Evolutionary conservation across 1,139 yeast genomes (phyloP), one percentile per base, ranked within the genome.

Genomic region (Arxiozyma bovina): DNA sequence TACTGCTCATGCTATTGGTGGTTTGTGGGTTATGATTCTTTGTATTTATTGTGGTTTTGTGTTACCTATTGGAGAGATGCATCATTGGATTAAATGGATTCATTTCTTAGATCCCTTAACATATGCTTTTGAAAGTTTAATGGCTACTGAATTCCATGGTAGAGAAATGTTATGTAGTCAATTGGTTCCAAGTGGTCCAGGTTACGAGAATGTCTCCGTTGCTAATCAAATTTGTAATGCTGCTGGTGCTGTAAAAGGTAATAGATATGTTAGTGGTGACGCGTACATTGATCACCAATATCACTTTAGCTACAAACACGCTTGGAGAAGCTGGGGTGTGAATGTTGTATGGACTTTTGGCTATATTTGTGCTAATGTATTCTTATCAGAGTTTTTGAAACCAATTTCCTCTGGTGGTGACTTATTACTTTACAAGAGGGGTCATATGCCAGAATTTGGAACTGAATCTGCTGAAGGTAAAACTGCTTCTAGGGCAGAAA

Each of bases 291-390:
- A 61, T 45, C 66, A 63, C 30, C 62, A 71, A 22, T 71, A 71
- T 56, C 71, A 76, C 48, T 80, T 72, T 67, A 66, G 66, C 48
- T 79, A 76, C 63, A 63, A 67, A 23, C 86, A 83, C 60, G 79
- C 79, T 50, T 83, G 89, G 88, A 77, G 87, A 69, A 80, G 82
- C 64, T 74, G 84, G 70, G 88, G 87, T 63, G 75, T 82, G 53
- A 69, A 79, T 53, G 65, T 82, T 59, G 85, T 77, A 41, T 81
- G 81, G 74, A 75, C 80, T 57, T 68, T 76, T 45, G 79, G 77
- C 60, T 81, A 81, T 62, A 65, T 76, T 56, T 66, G 69, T 9
- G 55, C 78, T 38, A 76, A 78, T 59, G 76, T 77, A 51, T 50
- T 78, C 25, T 74, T 79, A 51, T 74, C 80, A 57, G 87, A 82